Base-by-base conservation (phyloP, 2,329 filamentous ascomycete genomes). In the Aspergillus bombycis region DNA sequence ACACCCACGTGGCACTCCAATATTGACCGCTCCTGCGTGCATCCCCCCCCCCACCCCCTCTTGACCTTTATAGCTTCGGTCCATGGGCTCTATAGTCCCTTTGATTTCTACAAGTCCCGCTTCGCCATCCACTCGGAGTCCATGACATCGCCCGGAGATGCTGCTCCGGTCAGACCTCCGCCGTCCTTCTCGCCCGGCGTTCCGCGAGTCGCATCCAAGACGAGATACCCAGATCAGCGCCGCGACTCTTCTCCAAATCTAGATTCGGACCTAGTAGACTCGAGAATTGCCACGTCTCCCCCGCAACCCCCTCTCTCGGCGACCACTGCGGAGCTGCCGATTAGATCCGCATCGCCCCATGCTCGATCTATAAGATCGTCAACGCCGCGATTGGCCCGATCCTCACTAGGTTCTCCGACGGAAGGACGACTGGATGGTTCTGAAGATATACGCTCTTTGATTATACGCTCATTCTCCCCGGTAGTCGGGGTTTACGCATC, bases 401-500 rank as follows among this genome's bases (percentile, higher is more conserved):
- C 79, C n/a, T 79, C 78, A 32, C 70, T 79, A 19, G 76, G 76
- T 11, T 81, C 79, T 8, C 79, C 79, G 2, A 78, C 88, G 19
- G 84, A 86, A 26, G 86, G 84, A 69, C 81, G 84, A 53, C 78
- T 82, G 30, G 82, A 80, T 70, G 82, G 76, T 56, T 81, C 82
- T 9, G 84, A 87, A 66, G 86, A 89, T 72, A 81, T 84, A 57
- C 80, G 86, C 61, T 84, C 84, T 36, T 81, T 97, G 57, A 89
- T 98, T 50, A 83, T 96, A 60, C 89, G 90, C 63, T 90, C 93
- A 2, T 97, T 97, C 75, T 92, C 94, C 16, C 96, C 95, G 1
- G 91, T 95, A 67, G 88, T 99, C 53, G 92, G 91, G 8, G 87
- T 99, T 32, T 90, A 94, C 70, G 88, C 93, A n/a, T 97, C 94